These are phyloP conservation scores for Leishmania arabica DNA, from an alignment of 208 protist species.

Conservation along the genomic window DNA sequence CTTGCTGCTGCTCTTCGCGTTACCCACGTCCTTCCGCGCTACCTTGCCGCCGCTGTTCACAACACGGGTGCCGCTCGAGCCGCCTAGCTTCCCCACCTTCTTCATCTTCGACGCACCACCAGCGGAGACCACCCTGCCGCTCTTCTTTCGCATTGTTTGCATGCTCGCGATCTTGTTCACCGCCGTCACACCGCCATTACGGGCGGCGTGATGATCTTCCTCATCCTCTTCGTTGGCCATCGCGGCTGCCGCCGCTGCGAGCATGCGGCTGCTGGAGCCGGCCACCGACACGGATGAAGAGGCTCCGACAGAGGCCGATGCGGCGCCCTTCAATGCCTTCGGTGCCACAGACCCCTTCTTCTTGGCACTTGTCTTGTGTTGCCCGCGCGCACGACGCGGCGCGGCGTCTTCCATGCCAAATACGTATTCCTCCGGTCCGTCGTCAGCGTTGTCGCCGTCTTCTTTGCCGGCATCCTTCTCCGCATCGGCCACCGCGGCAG, in stretches of 20 bases:
- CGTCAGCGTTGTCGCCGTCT: slow-evolving; percentile 22
- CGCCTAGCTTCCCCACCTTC: slow-evolving; percentile 26
- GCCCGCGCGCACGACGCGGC: slow-evolving; percentile 22
- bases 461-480: slow-evolving; percentile 9
- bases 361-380: slow-evolving; percentile 3
- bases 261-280: neutral
- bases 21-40: slow-evolving; percentile 30
- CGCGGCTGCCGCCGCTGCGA: neutral
- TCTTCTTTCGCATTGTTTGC: slow-evolving; percentile 21
- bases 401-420: slow-evolving; percentile 61
- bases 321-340: slow-evolving; percentile 10
- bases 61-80: slow-evolving; percentile 31
- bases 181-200: neutral
- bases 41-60: slow-evolving; percentile 40
- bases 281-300: neutral
- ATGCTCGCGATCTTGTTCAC: slow-evolving; percentile 39
- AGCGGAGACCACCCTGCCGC: slow-evolving; percentile 22
- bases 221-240: slow-evolving; percentile 8
- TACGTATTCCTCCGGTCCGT: slow-evolving; percentile 74
- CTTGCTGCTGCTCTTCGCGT: slow-evolving; percentile 14
- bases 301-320: neutral
- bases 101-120: slow-evolving; percentile 50
- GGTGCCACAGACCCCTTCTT: slow-evolving; percentile 7
- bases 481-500: neutral
- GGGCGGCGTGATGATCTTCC: neutral